Evolutionary conservation across 1,139 yeast species (phyloP), one percentile per base, ranked within the genome.

Genomic region (Nakaseomyces nivariensis): DNA sequence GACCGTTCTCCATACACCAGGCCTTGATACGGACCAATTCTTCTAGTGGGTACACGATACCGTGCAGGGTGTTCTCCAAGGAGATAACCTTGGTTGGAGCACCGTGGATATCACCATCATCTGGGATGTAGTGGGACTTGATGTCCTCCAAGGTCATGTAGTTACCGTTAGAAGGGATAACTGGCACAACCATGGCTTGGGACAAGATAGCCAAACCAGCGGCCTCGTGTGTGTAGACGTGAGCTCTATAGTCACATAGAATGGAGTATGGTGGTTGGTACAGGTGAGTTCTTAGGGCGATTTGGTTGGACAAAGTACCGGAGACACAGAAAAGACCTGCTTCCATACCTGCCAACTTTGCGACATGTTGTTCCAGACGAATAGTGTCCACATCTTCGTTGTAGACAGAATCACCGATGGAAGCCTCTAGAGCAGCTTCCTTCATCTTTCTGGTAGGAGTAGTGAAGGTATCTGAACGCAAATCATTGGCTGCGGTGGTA

Each of bases 111-210:
- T 89, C 95, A 45, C 87, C 88, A 59, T 82, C 88, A 57, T 84
- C 89, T 37, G 85, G 82, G 45, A 85, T 77, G 57, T 77, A 78
- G 59, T 79, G 74, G 32, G 75, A 75, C 57, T 77, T 68, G 56
- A 90, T 77, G 61, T 88, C 95, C 57, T 87, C 95, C 58, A 87
- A 69, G 5, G 97, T 90, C 63, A 90, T 61, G 64, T 86, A 81
- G 50, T 76, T 64, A 24, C 90, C 92, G 62, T 87, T 87, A 8
- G 74, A 61, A 3, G 97, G 96, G 40, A 70, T 72, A 4, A 88
- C 87, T 1, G 97, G 89, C 33, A 81, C 80, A 7, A 88, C 95
- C 95, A 90, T 86, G 9, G 96, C 95, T 67, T 87, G 95, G 33
- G 95, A 85, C 57, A 89, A 73, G 48, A 88, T 80, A 7, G 96